A percentile compares a stretch with the other conserved stretches of the same genome.
phyloP scores from a whole-genome alignment of 2,329 filamentous ascomycete species.

The Botrytis fabae region DNA sequence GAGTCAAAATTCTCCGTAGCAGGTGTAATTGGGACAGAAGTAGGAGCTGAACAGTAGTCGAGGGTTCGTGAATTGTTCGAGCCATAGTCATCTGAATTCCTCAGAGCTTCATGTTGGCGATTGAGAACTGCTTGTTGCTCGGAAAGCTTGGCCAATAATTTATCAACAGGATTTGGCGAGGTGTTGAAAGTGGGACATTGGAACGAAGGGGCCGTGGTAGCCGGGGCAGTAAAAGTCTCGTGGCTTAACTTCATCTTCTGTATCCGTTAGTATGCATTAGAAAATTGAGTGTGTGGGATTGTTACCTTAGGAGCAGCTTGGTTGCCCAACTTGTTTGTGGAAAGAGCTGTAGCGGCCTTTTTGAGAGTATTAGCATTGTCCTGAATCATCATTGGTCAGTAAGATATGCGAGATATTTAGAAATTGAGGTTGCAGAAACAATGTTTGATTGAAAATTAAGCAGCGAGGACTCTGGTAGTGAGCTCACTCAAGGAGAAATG shows the following conservation, averaged over 20 bases:
- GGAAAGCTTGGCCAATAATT: conserved; percentile 70
- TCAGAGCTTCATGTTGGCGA: conserved; percentile 58
- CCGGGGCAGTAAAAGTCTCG: conserved; percentile 37
- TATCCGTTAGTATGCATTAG: conserved; percentile 37
- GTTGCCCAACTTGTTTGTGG: conserved; percentile 57
- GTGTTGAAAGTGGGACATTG: conserved; percentile 35
- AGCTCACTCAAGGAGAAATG: background rate
- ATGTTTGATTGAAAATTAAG: background rate
- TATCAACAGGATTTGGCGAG: conserved; percentile 63
- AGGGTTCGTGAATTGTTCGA: conserved; percentile 37
- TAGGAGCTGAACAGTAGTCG: conserved; percentile 50
- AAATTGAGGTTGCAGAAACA: conserved; percentile 11
- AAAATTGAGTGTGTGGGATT: conserved; percentile 14
- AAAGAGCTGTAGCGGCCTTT: conserved; percentile 47
- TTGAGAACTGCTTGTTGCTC: conserved; percentile 65
- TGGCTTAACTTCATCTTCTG: conserved; percentile 53
- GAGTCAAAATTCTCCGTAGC: conserved; percentile 54
- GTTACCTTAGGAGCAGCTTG: conserved; percentile 54
- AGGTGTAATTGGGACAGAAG: conserved; percentile 63
- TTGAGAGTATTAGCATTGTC: conserved; percentile 36
- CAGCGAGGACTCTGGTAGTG: background rate
- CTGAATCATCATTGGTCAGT: conserved; percentile 30
- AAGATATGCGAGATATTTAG: conserved; percentile 19
- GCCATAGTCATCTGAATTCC: conserved; percentile 38
- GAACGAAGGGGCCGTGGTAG: background rate